Evolutionary conservation across 1,284 basidiomycete genomes (phyloP).

Genomic region (Ustilago loliicola): DNA sequence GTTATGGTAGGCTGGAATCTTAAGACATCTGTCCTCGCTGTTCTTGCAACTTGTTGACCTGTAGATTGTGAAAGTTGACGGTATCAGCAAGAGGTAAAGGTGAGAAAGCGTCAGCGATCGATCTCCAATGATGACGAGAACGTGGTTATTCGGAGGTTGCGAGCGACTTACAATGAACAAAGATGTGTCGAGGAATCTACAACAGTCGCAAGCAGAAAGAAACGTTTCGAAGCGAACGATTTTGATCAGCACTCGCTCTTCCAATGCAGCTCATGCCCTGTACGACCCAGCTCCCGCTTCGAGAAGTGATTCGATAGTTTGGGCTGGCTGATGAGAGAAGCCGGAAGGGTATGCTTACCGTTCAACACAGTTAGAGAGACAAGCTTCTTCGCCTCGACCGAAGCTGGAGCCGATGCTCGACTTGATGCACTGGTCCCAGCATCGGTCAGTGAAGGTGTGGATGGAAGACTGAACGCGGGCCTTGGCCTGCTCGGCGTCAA

Average conservation of each 20-base stretch:
- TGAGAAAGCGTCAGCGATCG: not conserved
- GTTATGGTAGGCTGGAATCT: not conserved
- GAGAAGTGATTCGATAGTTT: no score
- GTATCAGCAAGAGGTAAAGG: not conserved
- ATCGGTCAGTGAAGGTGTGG: constrained; percentile 71
- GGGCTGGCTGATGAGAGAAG: no score
- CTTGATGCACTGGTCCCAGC: constrained; percentile 81
- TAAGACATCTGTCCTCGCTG: constrained; percentile 57
- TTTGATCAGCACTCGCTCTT: not conserved
- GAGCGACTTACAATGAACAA: constrained; percentile 65
- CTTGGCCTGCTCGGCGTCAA: constrained; percentile 89
- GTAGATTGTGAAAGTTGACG: constrained; percentile 1
- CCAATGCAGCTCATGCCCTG: no score
- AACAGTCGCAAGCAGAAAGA: not conserved
- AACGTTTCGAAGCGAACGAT: not conserved
- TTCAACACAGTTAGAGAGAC: constrained; percentile 91
- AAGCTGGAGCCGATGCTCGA: constrained; percentile 86
- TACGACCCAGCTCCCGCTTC: no score
- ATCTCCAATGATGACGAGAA: not conserved
- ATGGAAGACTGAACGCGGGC: constrained; percentile 79
- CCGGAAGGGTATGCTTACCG: constrained; percentile 19
- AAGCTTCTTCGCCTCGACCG: constrained; percentile 84
- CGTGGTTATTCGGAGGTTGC: not conserved
- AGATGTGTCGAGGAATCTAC: constrained; percentile 89
- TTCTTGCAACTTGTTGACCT: constrained; percentile 80